Evolutionary conservation across 495 filamentous ascomycete genomes (phyloP), one percentile per base, ranked within the genome.

Genomic region (Penicillium bialowiezense): DNA sequence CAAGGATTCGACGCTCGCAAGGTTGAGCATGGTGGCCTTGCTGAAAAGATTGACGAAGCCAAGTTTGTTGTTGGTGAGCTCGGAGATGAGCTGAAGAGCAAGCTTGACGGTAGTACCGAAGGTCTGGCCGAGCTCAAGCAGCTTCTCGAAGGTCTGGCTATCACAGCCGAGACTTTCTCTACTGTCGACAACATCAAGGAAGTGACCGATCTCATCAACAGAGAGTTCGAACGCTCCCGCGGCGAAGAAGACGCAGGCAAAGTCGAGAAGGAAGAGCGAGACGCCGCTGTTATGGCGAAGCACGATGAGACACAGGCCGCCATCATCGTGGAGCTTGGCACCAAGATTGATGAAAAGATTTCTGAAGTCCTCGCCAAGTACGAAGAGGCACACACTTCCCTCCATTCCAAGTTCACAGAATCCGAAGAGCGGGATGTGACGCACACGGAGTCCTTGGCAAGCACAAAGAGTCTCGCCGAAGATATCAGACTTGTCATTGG

Each of bases 401-500:
- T 85, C 21, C 85, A 91, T 31, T 82, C 84, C 33, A 87, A 86
- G 48, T 79, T 84, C 12, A 82, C 79, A 18, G 79, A 83, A 45
- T 76, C 81, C 34, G 87, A 87, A 44, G 80, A 81, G 39, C 81
- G 83, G 42, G 80, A 87, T 42, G 56, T 74, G 14, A 76, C 84
- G 41, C 79, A 89, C 56, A 80, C 88, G 38, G 83, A 86, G 46
- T 77, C 87, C 8, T 62, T 92, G 19, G 75, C 83, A 4, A 79
- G 76, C 44, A 90, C 86, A 32, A 95, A 87, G 65, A 74, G 80
- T 2, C 81, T 92, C 28, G 83, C 89, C 0, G 91, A 97, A 52
- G 91, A 96, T 49, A 83, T 97, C 35, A 88, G 84, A 58, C 67
- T 87, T 2, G 81, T 91, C 5, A 84, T 95, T 52, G 90, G 95